Base-by-base conservation (phyloP, 371 early-diverging fungal genomes). In the Haplosporangium sp. region DNA sequence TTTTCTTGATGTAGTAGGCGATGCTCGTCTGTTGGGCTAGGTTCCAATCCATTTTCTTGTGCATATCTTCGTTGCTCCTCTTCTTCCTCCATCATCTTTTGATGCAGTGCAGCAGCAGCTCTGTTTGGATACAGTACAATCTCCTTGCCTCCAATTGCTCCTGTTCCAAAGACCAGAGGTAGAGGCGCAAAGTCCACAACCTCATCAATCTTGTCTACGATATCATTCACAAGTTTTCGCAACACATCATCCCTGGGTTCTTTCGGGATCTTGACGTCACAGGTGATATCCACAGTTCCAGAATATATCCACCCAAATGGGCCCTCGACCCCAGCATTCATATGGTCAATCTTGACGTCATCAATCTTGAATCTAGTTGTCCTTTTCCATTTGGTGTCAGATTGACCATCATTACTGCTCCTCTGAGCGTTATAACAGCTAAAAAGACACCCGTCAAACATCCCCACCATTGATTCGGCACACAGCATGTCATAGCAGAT, bases 271-370 rank as follows among this genome's bases (percentile, higher is more conserved):
- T 85, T 86, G 56, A 95, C 88, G 61, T 92, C 88, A 13, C 94
- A 92, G 10, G 88, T 88, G 3, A 98, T 85, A 76, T 97, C 97
- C 0, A 98, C 89, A 9, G 88, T 92, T 11, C 97, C 98, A 1
- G 92, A 88, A 6, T 93, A 95, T 67, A 98, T 94, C 99, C 99
- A 98, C 4, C 95, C 94, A 44, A 97, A 92, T 0, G 99, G 98
- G 0, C 97, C 98, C 35, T 89, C 89, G 4, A 93, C 89, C 13
- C 96, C 96, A 35, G 89, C 86, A 83, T 96, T 96, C 50, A 98
- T 83, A 83, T 96, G 97, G 69, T 94, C 95, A 40, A 98, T 96
- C 64, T 93, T 95, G 34, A 98, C 89, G 53, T 94, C 94, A 83
- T 96, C 96, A 48, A 98, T 90, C 72, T 95, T 93, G 47, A 96